Evolutionary conservation across 495 filamentous ascomycete genomes (phyloP).

Genomic region (Tuber melanosporum): DNA sequence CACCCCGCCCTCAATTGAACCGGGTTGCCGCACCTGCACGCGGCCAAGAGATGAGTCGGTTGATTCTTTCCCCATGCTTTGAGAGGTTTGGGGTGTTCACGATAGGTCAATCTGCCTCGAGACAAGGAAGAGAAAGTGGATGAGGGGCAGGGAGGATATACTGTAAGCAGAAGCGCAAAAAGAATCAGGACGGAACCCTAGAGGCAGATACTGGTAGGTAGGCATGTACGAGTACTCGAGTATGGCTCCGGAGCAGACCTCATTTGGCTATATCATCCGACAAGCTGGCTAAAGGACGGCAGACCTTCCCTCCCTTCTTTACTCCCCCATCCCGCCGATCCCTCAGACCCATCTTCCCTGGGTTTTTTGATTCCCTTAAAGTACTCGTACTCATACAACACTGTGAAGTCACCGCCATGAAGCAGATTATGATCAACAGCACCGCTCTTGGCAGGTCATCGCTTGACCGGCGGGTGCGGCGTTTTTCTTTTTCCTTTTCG

Average conservation of each 20-base stretch:
- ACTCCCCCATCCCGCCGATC: neutral
- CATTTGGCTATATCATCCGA: neutral
- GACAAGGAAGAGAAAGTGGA: neutral
- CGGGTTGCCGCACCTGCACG: neutral
- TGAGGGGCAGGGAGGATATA: neutral
- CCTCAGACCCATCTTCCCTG: neutral
- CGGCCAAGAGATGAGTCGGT: neutral
- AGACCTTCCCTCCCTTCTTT: too few relatives aligned
- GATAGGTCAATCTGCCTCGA: neutral
- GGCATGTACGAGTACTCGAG: neutral
- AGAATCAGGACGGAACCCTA: neutral
- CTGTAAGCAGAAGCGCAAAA: neutral
- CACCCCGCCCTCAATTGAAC: constrained; percentile 5
- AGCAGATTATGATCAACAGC: neutral
- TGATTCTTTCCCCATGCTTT: neutral
- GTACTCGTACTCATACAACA: neutral
- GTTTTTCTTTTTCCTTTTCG: neutral
- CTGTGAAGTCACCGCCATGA: neutral
- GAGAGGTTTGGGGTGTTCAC: neutral
- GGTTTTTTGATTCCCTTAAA: neutral
- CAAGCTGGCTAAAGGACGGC: neutral
- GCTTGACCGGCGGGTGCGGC: neutral
- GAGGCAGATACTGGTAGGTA: neutral
- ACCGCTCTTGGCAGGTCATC: neutral
- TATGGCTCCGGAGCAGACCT: neutral